phyloP scores from a whole-genome alignment of 192 early-diverging fungal species.

The Entophlyctis luteolus region DNA sequence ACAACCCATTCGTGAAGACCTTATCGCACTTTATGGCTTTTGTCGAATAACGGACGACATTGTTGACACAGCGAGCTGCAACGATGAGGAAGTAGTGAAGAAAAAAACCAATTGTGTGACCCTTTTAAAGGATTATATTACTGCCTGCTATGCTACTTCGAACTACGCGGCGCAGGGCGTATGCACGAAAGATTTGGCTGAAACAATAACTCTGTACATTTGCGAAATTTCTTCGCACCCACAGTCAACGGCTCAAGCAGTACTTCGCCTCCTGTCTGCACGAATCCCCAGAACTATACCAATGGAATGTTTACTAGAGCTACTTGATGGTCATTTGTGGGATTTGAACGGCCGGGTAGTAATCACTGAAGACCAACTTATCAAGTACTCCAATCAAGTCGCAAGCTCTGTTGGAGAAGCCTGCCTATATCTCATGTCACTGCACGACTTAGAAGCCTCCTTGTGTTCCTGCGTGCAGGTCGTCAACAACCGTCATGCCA shows the following conservation, averaged over 20 bases:
- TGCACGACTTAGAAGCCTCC: not conserved
- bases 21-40: constrained; percentile 33
- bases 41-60: constrained; percentile 38
- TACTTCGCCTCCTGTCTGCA: constrained; percentile 15
- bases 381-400: constrained; percentile 24
- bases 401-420: constrained; percentile 36
- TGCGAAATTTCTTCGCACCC: not conserved
- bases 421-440: constrained; percentile 24
- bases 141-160: not conserved
- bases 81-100: not conserved
- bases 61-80: constrained; percentile 7
- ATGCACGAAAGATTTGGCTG: not conserved
- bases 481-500: not conserved
- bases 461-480: not conserved
- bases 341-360: constrained; percentile 9
- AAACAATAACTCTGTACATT: no score
- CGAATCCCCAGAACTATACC: constrained; percentile 24
- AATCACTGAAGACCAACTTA: constrained; percentile 18
- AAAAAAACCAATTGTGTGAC: not conserved
- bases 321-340: constrained; percentile 22
- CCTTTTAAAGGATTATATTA: constrained; percentile 5
- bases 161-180: not conserved
- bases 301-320: constrained; percentile 10
- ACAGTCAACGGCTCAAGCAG: not conserved
- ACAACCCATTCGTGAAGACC: constrained; percentile 21